These are phyloP conservation scores for Diaporthe australafricana DNA, from an alignment of 2,329 filamentous ascomycete species.

Conservation along the genomic window DNA sequence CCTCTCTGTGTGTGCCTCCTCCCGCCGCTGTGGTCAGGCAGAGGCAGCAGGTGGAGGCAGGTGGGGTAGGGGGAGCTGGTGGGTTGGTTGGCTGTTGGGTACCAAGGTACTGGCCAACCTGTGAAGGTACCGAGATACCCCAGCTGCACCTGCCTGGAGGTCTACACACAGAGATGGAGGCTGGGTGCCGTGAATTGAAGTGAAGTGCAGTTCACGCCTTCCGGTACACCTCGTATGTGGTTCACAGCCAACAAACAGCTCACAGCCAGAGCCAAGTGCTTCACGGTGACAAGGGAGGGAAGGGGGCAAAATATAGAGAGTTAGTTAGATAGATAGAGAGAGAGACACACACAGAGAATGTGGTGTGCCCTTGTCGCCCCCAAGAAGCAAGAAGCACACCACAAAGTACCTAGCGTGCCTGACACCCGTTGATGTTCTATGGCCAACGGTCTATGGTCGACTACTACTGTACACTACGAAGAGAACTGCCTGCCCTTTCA, in stretches of 20 bases:
- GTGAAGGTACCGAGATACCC: background rate
- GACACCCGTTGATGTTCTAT: background rate
- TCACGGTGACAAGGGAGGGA: background rate
- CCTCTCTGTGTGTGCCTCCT: background rate
- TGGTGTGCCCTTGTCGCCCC: no score
- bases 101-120: background rate
- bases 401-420: conserved; percentile 11
- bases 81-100: conserved; percentile 1
- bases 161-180: no score
- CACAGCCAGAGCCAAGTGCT: background rate
- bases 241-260: conserved; percentile 11
- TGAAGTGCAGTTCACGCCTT: background rate
- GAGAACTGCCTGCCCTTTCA: background rate
- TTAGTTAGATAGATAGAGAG: no score
- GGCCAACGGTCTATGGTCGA: background rate
- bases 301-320: no score
- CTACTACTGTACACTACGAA: background rate
- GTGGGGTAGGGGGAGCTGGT: conserved; percentile 12
- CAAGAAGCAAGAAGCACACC: background rate
- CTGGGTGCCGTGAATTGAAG: background rate
- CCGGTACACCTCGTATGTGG: background rate
- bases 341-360: no score
- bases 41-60: background rate
- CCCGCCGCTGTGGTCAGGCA: background rate
- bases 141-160: background rate